These are phyloP conservation scores for Candida xiaguanensis DNA, from an alignment of 805 yeast species.

Conservation along the genomic window DNA sequence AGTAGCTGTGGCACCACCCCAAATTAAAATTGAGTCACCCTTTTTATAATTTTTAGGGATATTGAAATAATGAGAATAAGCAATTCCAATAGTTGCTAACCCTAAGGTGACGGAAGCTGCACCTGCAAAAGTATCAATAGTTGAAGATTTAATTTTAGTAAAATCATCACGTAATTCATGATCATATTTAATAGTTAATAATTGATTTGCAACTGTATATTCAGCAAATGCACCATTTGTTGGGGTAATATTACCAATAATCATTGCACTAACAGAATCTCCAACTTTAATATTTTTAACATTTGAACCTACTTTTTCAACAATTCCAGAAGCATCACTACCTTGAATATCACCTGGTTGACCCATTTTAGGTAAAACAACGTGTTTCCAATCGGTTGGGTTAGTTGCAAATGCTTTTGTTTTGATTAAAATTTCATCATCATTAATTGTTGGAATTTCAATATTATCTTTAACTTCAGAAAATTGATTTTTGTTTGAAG, in stretches of 20 bases:
- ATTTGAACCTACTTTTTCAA: constrained; percentile 48
- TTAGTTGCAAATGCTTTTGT: constrained; percentile 55
- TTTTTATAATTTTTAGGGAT: constrained; percentile 16
- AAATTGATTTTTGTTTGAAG: constrained; percentile 3
- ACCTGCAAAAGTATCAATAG: constrained; percentile 46
- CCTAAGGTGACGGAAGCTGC: constrained; percentile 53
- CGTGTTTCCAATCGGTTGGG: constrained; percentile 72
- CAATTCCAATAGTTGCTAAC: constrained; percentile 45
- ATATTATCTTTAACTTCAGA: constrained; percentile 1
- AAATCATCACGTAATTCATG: background rate
- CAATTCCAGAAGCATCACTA: constrained; percentile 57
- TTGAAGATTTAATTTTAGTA: constrained; percentile 30
- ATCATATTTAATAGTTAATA: constrained; percentile 28
- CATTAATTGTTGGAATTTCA: background rate
- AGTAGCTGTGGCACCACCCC: constrained; percentile 38
- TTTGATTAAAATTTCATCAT: constrained; percentile 25
- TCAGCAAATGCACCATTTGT: constrained; percentile 60
- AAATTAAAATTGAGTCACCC: constrained; percentile 21
- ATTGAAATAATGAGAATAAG: constrained; percentile 33
- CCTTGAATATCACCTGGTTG: constrained; percentile 50
- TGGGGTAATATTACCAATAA: constrained; percentile 49
- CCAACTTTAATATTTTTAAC: constrained; percentile 43
- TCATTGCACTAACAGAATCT: constrained; percentile 50
- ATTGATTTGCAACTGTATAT: constrained; percentile 40
- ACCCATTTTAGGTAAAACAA: constrained; percentile 32